Percentiles rank a stretch among this genome's conserved stretches.
phyloP scores from a whole-genome alignment of 257 asterid genomes.

The Avicennia marina region DNA sequence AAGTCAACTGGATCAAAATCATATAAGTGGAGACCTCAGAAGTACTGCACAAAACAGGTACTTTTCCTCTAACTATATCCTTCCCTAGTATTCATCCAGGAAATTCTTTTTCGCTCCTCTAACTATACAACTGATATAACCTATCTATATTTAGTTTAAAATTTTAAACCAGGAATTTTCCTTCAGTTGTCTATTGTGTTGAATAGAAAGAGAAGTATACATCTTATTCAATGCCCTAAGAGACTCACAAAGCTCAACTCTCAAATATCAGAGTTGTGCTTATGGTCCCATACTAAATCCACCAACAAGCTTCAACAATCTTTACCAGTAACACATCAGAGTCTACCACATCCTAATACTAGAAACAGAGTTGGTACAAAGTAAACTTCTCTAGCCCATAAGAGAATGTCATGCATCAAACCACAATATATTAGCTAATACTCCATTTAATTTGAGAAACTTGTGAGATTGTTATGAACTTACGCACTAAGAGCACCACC shows the following conservation, averaged over 20 bases:
- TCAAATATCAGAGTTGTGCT: background rate
- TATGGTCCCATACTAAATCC: background rate
- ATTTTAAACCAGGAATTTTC: background rate
- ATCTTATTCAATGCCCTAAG: background rate
- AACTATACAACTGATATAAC: background rate
- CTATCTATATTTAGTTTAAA: background rate
- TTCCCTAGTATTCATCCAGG: background rate
- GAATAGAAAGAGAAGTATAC: background rate
- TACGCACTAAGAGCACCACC: slow-evolving; percentile 99
- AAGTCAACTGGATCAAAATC: background rate
- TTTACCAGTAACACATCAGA: too few species aligned
- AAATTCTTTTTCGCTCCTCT: background rate
- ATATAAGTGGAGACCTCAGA: background rate
- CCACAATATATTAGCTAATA: background rate
- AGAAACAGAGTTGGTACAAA: background rate
- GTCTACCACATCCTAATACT: background rate
- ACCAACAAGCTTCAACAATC: background rate
- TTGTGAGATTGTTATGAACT: slow-evolving; percentile 30
- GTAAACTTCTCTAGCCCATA: background rate
- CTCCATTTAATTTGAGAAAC: background rate
- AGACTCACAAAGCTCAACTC: background rate
- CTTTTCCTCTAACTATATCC: background rate
- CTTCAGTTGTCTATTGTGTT: background rate
- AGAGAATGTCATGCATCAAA: background rate
- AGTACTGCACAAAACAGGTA: background rate